These are phyloP conservation scores for Ganoderma resinaceum DNA, from an alignment of 1,284 basidiomycete species.

Conservation along the genomic window DNA sequence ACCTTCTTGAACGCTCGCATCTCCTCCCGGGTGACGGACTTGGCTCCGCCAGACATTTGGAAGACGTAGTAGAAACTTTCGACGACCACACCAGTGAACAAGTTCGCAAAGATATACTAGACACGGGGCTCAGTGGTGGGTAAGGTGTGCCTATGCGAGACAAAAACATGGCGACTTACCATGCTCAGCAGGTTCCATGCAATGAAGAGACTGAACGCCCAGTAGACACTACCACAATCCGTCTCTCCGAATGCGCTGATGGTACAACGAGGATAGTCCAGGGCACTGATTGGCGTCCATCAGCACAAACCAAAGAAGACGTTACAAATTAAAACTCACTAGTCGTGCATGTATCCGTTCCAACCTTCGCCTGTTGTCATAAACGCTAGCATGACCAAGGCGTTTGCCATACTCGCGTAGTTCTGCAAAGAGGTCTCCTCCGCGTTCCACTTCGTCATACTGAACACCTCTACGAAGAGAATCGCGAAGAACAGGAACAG, in stretches of 20 bases:
- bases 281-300: slow-evolving; percentile 54
- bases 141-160: slow-evolving; percentile 1
- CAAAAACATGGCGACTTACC: slow-evolving; percentile 56
- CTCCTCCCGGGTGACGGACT: slow-evolving; percentile 86
- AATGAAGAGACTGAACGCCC: slow-evolving; percentile 92
- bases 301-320: neutral
- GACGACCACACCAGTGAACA: slow-evolving; percentile 96
- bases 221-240: slow-evolving; percentile 89
- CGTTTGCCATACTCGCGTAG: slow-evolving; percentile 82
- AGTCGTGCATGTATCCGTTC: slow-evolving; percentile 97
- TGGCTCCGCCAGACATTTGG: slow-evolving; percentile 85
- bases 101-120: slow-evolving; percentile 94
- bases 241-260: slow-evolving; percentile 65
- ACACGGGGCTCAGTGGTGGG: neutral
- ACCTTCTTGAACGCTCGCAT: slow-evolving; percentile 95
- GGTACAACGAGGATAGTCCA: slow-evolving; percentile 87
- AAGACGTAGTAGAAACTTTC: slow-evolving; percentile 98
- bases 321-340: slow-evolving; percentile 55
- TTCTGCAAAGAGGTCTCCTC: slow-evolving; percentile 80
- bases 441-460: slow-evolving; percentile 88
- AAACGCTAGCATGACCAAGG: slow-evolving; percentile 87
- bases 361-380: slow-evolving; percentile 88
- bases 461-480: slow-evolving; percentile 92
- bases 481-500: slow-evolving; percentile 95
- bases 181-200: slow-evolving; percentile 97